A percentile compares a stretch with the other conserved stretches of the same genome.
phyloP scores from a whole-genome alignment of 148 eudicot species.

The Camellia granthamiana region DNA sequence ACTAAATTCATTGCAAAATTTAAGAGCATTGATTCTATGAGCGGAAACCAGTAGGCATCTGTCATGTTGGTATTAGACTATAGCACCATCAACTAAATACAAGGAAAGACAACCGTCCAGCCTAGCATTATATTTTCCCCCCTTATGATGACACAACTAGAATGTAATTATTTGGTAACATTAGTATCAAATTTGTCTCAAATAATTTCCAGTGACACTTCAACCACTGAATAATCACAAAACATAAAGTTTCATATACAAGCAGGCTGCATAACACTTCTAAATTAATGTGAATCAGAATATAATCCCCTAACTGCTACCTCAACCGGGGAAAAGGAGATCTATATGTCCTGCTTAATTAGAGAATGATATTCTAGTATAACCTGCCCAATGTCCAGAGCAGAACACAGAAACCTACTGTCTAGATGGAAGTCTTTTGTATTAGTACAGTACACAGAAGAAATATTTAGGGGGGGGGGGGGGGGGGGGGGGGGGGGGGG shows the following conservation, averaged over 20 bases:
- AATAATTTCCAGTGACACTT: background rate
- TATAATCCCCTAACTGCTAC: background rate
- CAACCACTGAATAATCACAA: background rate
- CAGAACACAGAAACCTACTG: background rate
- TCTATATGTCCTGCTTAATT: background rate
- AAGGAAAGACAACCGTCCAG: background rate
- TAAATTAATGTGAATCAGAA: slow-evolving; percentile 1
- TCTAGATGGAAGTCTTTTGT: background rate
- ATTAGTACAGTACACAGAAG: background rate
- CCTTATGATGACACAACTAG: background rate
- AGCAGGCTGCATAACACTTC: background rate
- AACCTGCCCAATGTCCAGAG: background rate
- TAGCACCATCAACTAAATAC: background rate
- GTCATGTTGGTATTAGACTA: background rate
- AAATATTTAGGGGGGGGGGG: background rate
- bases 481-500: background rate
- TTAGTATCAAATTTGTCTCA: background rate
- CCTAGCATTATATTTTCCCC: background rate
- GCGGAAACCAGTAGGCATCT: background rate
- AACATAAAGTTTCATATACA: background rate
- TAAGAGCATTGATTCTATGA: background rate
- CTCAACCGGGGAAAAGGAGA: background rate
- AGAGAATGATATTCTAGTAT: background rate
- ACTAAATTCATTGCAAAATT: background rate
- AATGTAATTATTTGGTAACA: background rate